Evolutionary conservation across 192 early-diverging fungal species (phyloP), one percentile per base, ranked within the genome.

Genomic region (Entomortierella chlamydospora): DNA sequence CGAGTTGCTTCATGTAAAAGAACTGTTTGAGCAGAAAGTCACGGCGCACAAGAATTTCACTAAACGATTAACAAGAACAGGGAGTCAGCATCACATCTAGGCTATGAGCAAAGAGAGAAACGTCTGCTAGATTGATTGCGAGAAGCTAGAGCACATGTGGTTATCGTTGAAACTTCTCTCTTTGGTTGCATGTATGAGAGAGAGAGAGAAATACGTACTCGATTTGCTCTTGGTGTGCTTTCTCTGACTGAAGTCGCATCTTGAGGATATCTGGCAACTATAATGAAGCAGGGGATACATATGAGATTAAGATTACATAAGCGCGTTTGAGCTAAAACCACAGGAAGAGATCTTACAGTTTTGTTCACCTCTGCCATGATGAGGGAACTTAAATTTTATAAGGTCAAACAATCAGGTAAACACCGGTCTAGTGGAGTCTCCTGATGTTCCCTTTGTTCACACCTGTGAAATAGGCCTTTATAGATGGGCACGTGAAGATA

Each of bases 331-430:
- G 17, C 2, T n/a, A 18, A 26, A 61, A 45, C 4, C 6, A 6
- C 29, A 51, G 61, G 29, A 49, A 39, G 28, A 4, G 12, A 23
- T 26, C 74, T 60, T 78, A 78, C 74, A 78, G 60, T 68, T 45
- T 58, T 63, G 61, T 79, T 65, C 63, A 66, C 76, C 76, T 79
- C 76, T 58, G 76, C 63, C 76, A 79, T 79, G 52, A 59, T 79
- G 76, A 66, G 62, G 72, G 72, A 74, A 74, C 72, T 57, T 12
- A 47, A 47, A 12, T 43, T 41, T 26, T 67, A 9, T 45, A 20
- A 45, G 53, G 50, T 25, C 57, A 41, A 65, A 67, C 72, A 55
- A 74, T 74, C 72, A 74, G 71, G 72, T 45, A 61, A 33, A 74
- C 64, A 61, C 72, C 63, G 37, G 30, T 39, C 56, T 0, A 67